These are phyloP conservation scores for Escallonia rubra DNA, from an alignment of 129 eudicot genomes.

Conservation along the genomic window DNA sequence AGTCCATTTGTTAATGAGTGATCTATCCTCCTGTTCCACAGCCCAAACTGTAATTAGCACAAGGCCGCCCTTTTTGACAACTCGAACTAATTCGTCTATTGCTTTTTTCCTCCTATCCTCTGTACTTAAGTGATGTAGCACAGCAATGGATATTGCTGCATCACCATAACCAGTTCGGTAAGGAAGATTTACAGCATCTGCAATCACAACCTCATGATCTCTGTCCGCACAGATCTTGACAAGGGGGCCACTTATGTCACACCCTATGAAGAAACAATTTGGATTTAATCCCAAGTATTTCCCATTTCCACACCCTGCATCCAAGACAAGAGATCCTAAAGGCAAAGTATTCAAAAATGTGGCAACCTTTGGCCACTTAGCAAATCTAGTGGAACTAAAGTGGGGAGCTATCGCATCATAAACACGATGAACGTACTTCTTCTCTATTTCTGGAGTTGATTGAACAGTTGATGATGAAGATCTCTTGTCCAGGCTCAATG, in stretches of 20 bases:
- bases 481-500: constrained; percentile 1
- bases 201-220: constrained; percentile 81
- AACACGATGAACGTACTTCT: constrained; percentile 90
- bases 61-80: constrained; percentile 69
- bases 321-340: constrained; percentile 68
- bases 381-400: constrained; percentile 86
- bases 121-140: constrained; percentile 87
- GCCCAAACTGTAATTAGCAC: constrained; percentile 99
- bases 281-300: constrained; percentile 78
- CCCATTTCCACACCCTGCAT: constrained; percentile 99
- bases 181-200: constrained; percentile 92
- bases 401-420: constrained; percentile 99
- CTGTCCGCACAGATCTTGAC: constrained; percentile 66
- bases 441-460: constrained; percentile 91
- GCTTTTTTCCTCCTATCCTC: constrained; percentile 80
- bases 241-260: constrained; percentile 85
- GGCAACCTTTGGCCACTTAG: constrained; percentile 97
- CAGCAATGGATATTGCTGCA: constrained; percentile 93
- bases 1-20: constrained; percentile 80
- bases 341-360: constrained; percentile 53
- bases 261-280: constrained; percentile 69
- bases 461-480: constrained; percentile 31
- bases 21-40: constrained; percentile 79
- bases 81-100: constrained; percentile 70
- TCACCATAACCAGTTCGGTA: constrained; percentile 76